Evolutionary conservation across 768 basidiomycete species (phyloP), one percentile per base, ranked within the genome.

Genomic region (Dioszegia hungarica): DNA sequence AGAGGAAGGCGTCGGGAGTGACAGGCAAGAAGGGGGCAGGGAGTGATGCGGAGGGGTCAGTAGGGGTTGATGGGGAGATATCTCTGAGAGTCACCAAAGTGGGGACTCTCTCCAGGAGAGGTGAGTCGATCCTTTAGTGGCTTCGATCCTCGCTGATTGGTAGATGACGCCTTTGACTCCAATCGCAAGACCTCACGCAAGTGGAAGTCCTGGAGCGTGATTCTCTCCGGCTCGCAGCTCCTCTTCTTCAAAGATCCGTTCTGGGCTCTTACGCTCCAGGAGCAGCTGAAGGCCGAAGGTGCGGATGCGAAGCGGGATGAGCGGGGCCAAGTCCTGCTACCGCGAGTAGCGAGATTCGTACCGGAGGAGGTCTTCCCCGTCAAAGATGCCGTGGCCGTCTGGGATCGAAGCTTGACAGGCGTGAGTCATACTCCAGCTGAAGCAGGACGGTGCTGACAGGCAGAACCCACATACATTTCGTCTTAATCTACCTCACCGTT

Each of bases 361-460:
- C 90, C 93, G 0, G 95, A 99, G 64, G 93, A 94, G 73, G 79
- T 88, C 12, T 73, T 93, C 37, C 84, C 89, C 1, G 78, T 97
- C 31, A 85, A 84, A 49, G 85, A 87, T 67, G 79, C 85, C 0
- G 78, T 94, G 49, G 93, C 91, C 14, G 81, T 97, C 20, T 85
- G 81, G 64, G 94, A 98, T 73, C 80, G 78, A 41, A 83, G 83
- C 3, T 88, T 90, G 72, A 81, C 76, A 52, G 90, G 86, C 83
- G 92, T 90, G 62, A 64, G 79, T 59, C 8, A 27, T 5, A 14
- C 0, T 46, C 1, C 40, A 12, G 27, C 15, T 20, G 20, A 15
- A 25, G 45, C 4, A 15, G 27, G 22, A 14, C 14, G 6, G 17
- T 43, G 22, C 43, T 39, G 43, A 49, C 5, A 6, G 17, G 3